Evolutionary conservation across 148 eudicot genomes (phyloP), one percentile per base, ranked within the genome.

Genomic region (Vaccinium vitisidaea): DNA sequence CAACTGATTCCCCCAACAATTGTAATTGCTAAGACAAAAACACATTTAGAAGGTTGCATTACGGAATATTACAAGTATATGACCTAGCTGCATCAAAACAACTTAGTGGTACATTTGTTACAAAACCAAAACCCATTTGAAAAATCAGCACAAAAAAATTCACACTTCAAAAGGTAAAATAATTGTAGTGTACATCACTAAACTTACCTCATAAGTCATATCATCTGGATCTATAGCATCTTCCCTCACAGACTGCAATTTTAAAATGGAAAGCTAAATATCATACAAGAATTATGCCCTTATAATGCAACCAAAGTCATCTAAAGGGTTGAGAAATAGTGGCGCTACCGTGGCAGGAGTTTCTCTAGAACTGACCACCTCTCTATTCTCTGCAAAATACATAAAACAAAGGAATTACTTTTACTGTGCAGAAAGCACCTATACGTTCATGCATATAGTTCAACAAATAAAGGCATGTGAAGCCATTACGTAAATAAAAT

Each of bases 121-220:
- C 25, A 61, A 77, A 23, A 61, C 63, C 63, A 63, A 65, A 46
- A 84, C 14, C 9, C 4, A 53, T 63, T 27, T 48, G 30, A 71
- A 79, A 69, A 79, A 70, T 43, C 27, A 67, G 58, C 25, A 11
- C 14, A 25, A 85, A 71, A 25, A 85, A 71, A 39, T 74, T 50
- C 54, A 71, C 4, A 12, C 8, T 65, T 27, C 58, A 6, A 53
- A 54, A 54, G 5, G 25, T 8, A 54, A 13, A 58, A 43, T 7
- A 58, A 9, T 39, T 18, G 10, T 23, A 70, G 3, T 80, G 63
- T 11, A 39, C 65, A 77, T 49, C 67, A 15, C 4, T 58, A 79
- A 53, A 82, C 82, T 75, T 85, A 90, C 98, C 93, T 94, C 98
- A 81, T 94, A 92, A 77, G 93, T 88, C 95, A 94, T 94, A 55